Evolutionary conservation across 148 eudicot species (phyloP), one percentile per base, ranked within the genome.

Genomic region (Dysphania ambrosioides): DNA sequence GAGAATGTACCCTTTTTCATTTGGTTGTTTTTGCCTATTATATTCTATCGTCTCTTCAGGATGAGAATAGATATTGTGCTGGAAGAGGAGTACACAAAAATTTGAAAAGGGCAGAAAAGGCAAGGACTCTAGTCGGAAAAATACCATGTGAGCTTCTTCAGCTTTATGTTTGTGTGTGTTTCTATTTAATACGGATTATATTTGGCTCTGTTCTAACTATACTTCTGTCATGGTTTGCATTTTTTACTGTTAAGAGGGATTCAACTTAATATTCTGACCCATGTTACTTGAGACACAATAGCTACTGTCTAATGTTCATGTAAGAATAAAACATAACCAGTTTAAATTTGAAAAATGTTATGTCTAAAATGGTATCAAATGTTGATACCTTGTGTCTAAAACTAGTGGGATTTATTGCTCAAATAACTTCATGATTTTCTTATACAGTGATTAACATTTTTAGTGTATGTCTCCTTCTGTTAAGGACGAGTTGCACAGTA

Each of bases 81-180:
- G 96, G 96, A 68, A 90, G 92, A 84, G 96, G 98, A 49, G 98
- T 85, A 34, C 98, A 93, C 70, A 87, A 79, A 77, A 90, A 87
- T 77, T 84, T 93, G 85, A 93, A 90, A 76, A 90, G 93, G 63
- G 98, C 98, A 21, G 98, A 93, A 76, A 93, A 90, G 83, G 98
- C 98, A 73, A 80, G 98, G 81, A 78, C 84, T 68, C 69, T 93
- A 67, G 96, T 87, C 79, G 80, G 80, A 85, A 93, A 93, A 88
- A 83, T 90, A 75, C 84, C 93, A 85, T 81, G 97, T 93, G 74
- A 86, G 97, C 32, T 63, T 66, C 57, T 70, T 16, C 34, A 66
- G 64, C 58, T 79, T 51, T 42, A 10, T 35, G 16, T 29, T 32
- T 59, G 11, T 49, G 10, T 4, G 31, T 51, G 16, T 53, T 71